Conservation (phyloP, 441 rosid species). For the Populus hybrid region DNA sequence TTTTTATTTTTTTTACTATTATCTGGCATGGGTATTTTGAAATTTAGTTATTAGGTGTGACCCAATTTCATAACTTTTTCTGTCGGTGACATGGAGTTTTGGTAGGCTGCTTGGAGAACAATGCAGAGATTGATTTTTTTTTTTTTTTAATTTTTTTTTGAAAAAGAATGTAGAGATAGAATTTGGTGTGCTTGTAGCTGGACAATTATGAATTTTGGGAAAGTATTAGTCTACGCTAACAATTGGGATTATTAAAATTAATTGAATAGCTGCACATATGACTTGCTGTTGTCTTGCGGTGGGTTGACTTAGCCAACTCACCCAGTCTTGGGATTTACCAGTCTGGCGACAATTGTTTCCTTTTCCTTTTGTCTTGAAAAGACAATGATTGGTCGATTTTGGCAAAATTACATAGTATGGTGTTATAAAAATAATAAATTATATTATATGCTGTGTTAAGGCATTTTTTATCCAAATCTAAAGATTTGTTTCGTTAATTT, state of each 20-base stretch:
- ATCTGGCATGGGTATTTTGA: not conserved
- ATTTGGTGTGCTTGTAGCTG: not conserved
- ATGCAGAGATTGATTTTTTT: not conserved
- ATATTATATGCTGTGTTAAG: too few species aligned
- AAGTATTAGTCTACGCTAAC: not conserved
- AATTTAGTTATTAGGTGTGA: not conserved
- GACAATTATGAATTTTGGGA: not conserved
- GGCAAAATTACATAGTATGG: too few species aligned
- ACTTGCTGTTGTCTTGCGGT: slow-evolving; percentile 25
- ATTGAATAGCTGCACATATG: slow-evolving; percentile 15
- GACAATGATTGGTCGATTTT: not conserved
- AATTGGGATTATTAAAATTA: not conserved
- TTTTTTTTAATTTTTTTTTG: too few species aligned
- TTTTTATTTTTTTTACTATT: not conserved
- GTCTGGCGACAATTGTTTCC: not conserved
- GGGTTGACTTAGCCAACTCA: slow-evolving; percentile 28
- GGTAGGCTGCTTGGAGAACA: slow-evolving; percentile 4
- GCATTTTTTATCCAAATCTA: too few species aligned
- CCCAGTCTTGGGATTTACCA: not conserved
- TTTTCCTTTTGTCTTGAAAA: not conserved
- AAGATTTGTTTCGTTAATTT: too few species aligned
- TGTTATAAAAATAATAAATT: too few species aligned
- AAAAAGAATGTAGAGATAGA: not conserved
- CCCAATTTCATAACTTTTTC: not conserved
- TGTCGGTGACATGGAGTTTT: slow-evolving; percentile 5